Conservation (phyloP, 352 stramenopile species). For the Globisporangium lucens region DNA sequence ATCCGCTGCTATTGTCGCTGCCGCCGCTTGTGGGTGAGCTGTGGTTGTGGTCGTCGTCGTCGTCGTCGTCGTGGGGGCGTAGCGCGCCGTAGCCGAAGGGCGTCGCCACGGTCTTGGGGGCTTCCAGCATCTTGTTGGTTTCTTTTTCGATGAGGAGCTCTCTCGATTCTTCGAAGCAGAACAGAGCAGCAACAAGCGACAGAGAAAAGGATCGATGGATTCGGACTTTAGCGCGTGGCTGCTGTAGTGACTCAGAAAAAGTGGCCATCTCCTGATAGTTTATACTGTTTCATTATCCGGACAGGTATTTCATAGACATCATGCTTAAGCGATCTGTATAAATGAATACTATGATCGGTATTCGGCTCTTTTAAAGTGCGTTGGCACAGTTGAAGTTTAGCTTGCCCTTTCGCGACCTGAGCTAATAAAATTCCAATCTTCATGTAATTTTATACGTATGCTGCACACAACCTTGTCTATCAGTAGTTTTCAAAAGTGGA, state of each 20-base stretch:
- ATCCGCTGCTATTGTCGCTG: background rate
- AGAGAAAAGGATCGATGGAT: background rate
- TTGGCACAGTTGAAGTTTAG: constrained; percentile 6
- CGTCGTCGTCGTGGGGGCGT: constrained; percentile 21
- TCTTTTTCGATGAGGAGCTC: background rate
- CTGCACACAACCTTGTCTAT: background rate
- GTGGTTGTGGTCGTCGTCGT: background rate
- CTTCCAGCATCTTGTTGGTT: constrained; percentile 21
- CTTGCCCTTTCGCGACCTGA: constrained; percentile 1
- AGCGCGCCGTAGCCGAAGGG: constrained; percentile 70
- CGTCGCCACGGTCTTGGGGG: constrained; percentile 45
- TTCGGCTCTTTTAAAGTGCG: background rate
- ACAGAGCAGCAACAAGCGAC: background rate
- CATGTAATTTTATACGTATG: background rate
- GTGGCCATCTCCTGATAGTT: background rate
- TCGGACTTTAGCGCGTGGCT: background rate
- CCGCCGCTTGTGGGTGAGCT: constrained; percentile 5
- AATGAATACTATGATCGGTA: background rate
- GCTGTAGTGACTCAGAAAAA: background rate
- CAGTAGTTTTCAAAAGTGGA: background rate
- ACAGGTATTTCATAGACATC: background rate
- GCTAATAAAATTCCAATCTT: background rate
- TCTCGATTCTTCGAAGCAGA: background rate
- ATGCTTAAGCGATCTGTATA: background rate
- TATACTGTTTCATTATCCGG: constrained; percentile 1